Evolutionary conservation across 73 alveolate species (phyloP).

Genomic region (Tetrahymena elliotti): DNA sequence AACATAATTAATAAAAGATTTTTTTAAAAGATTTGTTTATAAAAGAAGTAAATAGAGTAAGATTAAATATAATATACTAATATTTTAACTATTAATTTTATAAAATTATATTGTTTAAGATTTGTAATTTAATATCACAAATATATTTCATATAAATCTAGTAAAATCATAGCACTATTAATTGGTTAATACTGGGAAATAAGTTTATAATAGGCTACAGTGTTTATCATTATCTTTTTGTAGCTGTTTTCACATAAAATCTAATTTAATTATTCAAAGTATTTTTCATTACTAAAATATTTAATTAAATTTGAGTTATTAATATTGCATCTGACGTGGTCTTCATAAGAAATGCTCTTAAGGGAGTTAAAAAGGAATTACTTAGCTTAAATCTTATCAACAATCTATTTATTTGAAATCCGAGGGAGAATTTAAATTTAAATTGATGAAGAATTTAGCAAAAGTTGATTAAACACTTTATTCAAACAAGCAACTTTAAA

Average conservation of each 20-base stretch:
- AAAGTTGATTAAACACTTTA: background rate
- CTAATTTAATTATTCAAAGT: background rate
- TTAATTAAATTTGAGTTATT: background rate
- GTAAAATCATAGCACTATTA: background rate
- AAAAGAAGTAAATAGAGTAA: no score
- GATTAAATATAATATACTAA: no score
- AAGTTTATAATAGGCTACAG: background rate
- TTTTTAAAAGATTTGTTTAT: no score
- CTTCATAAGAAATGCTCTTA: background rate
- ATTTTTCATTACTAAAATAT: background rate
- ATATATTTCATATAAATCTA: background rate
- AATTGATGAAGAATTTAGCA: background rate
- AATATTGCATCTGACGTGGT: background rate
- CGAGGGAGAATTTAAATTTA: background rate
- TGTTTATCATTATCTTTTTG: background rate
- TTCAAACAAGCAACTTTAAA: background rate
- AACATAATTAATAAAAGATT: no score
- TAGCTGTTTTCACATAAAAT: background rate
- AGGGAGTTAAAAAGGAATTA: background rate
- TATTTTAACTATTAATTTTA: no score
- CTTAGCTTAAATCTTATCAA: background rate
- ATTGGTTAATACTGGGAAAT: background rate
- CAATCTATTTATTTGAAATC: no score
- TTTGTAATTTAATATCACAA: no score
- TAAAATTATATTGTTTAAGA: no score